phyloP scores from a whole-genome alignment of 2,329 filamentous ascomycete species.

The Trichoderma hamatum region DNA sequence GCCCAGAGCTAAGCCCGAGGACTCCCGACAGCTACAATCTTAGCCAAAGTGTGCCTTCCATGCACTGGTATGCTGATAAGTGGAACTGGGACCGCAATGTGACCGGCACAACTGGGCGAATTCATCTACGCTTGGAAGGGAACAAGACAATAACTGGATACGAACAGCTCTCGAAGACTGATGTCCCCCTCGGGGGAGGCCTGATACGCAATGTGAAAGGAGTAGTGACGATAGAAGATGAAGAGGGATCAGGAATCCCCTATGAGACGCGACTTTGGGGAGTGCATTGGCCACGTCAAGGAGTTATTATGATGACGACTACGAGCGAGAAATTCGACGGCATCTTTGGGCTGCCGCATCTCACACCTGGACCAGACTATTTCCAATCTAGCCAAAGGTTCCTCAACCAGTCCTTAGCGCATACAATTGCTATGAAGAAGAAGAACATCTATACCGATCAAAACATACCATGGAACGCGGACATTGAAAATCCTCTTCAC shows the following conservation, averaged over 20 bases:
- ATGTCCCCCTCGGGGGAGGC: conserved; percentile 48
- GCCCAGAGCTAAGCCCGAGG: conserved; percentile 50
- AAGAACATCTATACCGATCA: conserved; percentile 56
- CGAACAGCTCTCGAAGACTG: conserved; percentile 42
- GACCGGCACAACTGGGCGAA: conserved; percentile 70
- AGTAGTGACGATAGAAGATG: conserved; percentile 72
- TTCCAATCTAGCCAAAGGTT: conserved; percentile 63
- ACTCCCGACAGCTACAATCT: conserved; percentile 62
- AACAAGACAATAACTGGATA: conserved; percentile 54
- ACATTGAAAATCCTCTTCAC: conserved; percentile 63
- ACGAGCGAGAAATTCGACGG: conserved; percentile 95
- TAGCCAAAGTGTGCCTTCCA: conserved; percentile 63
- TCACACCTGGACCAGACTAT: conserved; percentile 64
- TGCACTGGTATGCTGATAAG: conserved; percentile 64
- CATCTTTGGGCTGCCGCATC: conserved; percentile 84
- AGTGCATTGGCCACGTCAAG: conserved; percentile 81
- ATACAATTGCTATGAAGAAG: conserved; percentile 68
- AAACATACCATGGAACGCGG: conserved; percentile 76
- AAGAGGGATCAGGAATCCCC: conserved; percentile 65
- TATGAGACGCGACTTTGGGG: conserved; percentile 83
- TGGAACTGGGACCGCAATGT: conserved; percentile 77
- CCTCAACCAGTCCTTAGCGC: conserved; percentile 72
- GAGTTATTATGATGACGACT: conserved; percentile 79
- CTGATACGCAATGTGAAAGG: conserved; percentile 70
- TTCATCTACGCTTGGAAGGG: conserved; percentile 67